A percentile compares a stretch with the other conserved stretches of the same genome.
Evolutionary conservation across 176 grass and related monocot species (phyloP).

Genomic region (Olyra latifolia): DNA sequence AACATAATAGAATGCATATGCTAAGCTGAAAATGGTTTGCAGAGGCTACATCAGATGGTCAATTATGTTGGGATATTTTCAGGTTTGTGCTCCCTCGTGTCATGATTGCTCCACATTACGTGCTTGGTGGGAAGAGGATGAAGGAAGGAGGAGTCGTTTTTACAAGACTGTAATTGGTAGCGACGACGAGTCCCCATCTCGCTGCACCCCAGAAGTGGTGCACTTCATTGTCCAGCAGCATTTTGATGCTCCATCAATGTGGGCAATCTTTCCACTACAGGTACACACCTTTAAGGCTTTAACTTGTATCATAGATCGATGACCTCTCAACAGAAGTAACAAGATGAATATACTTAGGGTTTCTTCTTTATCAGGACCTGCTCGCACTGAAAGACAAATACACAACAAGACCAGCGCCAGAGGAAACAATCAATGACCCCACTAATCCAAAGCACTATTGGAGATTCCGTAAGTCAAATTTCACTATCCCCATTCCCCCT

Average conservation of each 20-base stretch:
- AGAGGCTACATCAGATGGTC: conserved; percentile 12
- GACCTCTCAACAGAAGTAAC: conserved; percentile 17
- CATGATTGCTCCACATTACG: conserved; percentile 97
- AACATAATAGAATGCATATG: conserved; percentile 13
- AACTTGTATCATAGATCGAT: conserved; percentile 1
- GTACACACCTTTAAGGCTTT: conserved; percentile 48
- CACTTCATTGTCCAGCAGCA: conserved; percentile 90
- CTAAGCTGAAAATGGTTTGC: background rate
- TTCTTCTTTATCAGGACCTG: conserved; percentile 69
- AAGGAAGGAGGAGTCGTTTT: conserved; percentile 67
- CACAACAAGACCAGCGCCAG: conserved; percentile 66
- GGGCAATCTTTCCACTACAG: conserved; percentile 99
- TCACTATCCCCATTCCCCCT: background rate
- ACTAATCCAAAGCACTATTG: conserved; percentile 98
- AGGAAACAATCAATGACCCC: conserved; percentile 99
- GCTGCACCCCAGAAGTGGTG: conserved; percentile 77
- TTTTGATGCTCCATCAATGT: conserved; percentile 86
- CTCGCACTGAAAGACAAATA: conserved; percentile 96
- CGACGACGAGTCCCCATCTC: conserved; percentile 64
- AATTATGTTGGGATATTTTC: conserved; percentile 12
- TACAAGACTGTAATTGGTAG: conserved; percentile 69
- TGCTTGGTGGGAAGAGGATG: conserved; percentile 99
- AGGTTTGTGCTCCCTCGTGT: conserved; percentile 98
- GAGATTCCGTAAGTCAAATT: conserved; percentile 82
- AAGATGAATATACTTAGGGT: background rate